Percentiles rank a stretch among this genome's conserved stretches.
Evolutionary conservation across 208 protist genomes (phyloP).

Genomic region (Acanthamoeba quina): DNA sequence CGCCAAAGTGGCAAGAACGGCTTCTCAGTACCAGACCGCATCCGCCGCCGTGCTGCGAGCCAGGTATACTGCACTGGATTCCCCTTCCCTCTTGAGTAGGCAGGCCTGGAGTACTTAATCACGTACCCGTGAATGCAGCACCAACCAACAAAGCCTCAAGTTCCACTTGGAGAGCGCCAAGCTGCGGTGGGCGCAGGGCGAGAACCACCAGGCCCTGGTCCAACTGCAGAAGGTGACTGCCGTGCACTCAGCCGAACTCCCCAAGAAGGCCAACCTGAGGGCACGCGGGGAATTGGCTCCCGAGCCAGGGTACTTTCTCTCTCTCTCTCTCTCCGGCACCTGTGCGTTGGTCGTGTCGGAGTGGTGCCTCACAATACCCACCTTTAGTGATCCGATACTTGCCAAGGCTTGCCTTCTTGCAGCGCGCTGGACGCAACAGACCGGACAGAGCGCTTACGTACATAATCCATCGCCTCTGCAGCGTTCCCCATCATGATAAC

Average conservation of each 20-base stretch:
- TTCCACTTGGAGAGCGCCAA: slow-evolving; percentile 93
- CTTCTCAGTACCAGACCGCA: slow-evolving; percentile 90
- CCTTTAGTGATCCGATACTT: slow-evolving; percentile 69
- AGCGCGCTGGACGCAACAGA: slow-evolving; percentile 92
- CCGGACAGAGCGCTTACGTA: slow-evolving; percentile 86
- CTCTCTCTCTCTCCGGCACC: neutral
- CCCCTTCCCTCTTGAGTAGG: neutral
- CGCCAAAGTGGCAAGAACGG: slow-evolving; percentile 91
- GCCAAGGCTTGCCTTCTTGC: slow-evolving; percentile 91
- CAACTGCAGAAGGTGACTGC: slow-evolving; percentile 84
- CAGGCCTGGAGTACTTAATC: neutral
- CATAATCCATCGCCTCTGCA: neutral
- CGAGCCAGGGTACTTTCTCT: slow-evolving; percentile 46
- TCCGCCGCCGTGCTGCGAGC: slow-evolving; percentile 90
- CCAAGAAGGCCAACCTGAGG: slow-evolving; percentile 33
- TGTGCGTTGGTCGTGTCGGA: neutral
- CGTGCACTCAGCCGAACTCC: neutral
- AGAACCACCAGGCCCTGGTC: slow-evolving; percentile 90
- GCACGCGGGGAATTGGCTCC: neutral
- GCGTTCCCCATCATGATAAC: neutral
- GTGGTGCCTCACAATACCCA: neutral
- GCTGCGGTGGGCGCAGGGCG: slow-evolving; percentile 92
- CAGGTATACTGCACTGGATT: neutral
- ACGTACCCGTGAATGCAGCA: neutral
- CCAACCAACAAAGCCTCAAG: neutral